Evolutionary conservation across 148 eudicot genomes (phyloP).

Genomic region (Rhododendron vialii): DNA sequence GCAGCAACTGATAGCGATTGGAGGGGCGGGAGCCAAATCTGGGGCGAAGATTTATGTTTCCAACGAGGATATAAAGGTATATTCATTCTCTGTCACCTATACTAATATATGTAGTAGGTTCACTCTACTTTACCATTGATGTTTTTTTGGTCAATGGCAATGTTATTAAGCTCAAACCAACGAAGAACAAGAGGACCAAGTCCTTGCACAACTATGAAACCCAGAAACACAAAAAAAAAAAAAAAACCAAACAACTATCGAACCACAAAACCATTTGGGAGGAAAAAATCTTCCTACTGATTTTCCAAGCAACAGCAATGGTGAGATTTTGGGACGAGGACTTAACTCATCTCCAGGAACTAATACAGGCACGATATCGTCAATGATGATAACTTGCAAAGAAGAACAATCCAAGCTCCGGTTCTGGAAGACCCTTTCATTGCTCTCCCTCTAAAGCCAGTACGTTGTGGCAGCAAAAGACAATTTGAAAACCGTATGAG

Average conservation of each 20-base stretch:
- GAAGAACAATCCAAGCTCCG: background rate
- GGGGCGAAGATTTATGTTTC: slow-evolving; percentile 32
- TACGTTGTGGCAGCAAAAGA: too few species aligned
- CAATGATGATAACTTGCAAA: background rate
- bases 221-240: background rate
- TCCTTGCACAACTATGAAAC: too few species aligned
- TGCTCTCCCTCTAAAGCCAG: background rate
- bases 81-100: background rate
- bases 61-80: slow-evolving; percentile 32
- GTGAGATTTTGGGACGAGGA: background rate
- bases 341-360: background rate
- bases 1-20: slow-evolving; percentile 18
- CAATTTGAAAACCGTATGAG: background rate
- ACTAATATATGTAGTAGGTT: background rate
- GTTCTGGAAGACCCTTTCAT: background rate
- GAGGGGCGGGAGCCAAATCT: slow-evolving; percentile 6
- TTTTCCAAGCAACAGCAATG: background rate
- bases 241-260: background rate
- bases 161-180: background rate
- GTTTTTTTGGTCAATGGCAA: too few species aligned
- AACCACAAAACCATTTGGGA: background rate
- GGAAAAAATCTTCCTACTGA: background rate
- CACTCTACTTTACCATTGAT: background rate
- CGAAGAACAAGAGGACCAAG: background rate
- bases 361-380: background rate